Percentiles rank a stretch among this genome's conserved stretches.
Evolutionary conservation across 2,329 filamentous ascomycete species (phyloP).

Genomic region (Verruconis gallopava): DNA sequence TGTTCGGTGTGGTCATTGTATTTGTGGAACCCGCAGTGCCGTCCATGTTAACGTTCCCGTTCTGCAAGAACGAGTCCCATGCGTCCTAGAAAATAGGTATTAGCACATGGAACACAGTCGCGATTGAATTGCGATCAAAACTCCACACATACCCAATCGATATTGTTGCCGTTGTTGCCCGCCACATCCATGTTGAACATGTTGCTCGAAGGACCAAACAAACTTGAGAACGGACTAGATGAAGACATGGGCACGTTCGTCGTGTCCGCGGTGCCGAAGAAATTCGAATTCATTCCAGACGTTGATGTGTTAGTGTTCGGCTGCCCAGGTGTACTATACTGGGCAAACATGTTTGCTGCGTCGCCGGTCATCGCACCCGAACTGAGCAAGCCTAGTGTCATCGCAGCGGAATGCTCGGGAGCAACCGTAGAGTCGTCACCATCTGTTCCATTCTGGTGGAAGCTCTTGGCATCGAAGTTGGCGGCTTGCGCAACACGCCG

Average conservation of each 20-base stretch:
- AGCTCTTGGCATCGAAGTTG: constrained; percentile 9
- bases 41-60: constrained; percentile 1
- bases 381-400: constrained; percentile 57
- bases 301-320: neutral
- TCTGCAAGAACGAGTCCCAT: constrained; percentile 56
- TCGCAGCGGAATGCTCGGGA: constrained; percentile 51
- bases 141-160: constrained; percentile 51
- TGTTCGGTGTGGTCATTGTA: too few relatives aligned
- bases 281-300: constrained; percentile 19
- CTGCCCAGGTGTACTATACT: constrained; percentile 14
- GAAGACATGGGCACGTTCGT: constrained; percentile 28
- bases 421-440: constrained; percentile 42
- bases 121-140: too few relatives aligned
- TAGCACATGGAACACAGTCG: too few relatives aligned
- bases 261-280: constrained; percentile 18
- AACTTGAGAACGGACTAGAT: constrained; percentile 41
- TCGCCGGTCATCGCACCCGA: constrained; percentile 44
- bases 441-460: constrained; percentile 17
- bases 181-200: constrained; percentile 38
- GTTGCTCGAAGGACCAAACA: constrained; percentile 36
- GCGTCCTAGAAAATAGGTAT: too few relatives aligned
- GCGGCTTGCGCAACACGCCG: constrained; percentile 16
- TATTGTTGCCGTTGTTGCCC: constrained; percentile 30
- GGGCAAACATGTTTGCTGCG: constrained; percentile 25
- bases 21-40: too few relatives aligned